phyloP scores from a whole-genome alignment of 2,329 filamentous ascomycete genomes.

The Microcyclosporella mali region DNA sequence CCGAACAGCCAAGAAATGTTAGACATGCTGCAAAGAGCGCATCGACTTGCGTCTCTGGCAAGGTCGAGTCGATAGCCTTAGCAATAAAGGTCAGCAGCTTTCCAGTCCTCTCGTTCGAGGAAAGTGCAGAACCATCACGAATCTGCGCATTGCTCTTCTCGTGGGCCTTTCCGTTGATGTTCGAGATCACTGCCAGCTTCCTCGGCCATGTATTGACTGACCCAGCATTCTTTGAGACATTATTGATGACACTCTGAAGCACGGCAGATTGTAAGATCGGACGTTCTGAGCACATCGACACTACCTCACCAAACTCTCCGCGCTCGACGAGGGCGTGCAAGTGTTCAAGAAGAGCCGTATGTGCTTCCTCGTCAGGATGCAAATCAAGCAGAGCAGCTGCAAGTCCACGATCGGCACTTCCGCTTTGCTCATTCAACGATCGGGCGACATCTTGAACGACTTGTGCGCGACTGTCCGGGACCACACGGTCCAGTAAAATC shows the following conservation, averaged over 20 bases:
- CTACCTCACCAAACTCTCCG: slow-evolving; percentile 14
- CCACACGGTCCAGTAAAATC: slow-evolving; percentile 20
- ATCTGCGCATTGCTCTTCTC: too few relatives aligned
- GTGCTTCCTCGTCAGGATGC: slow-evolving; percentile 8
- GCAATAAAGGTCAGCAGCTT: too few relatives aligned
- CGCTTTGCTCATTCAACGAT: slow-evolving; percentile 11
- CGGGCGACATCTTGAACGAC: slow-evolving; percentile 18
- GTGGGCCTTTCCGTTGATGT: too few relatives aligned
- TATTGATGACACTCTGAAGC: neutral
- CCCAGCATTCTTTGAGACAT: neutral
- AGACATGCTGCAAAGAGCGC: too few relatives aligned
- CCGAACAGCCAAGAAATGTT: too few relatives aligned
- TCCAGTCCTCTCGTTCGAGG: too few relatives aligned
- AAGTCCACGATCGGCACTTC: slow-evolving; percentile 15
- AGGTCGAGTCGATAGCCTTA: too few relatives aligned
- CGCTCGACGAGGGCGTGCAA: slow-evolving; percentile 11
- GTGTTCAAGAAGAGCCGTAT: slow-evolving; percentile 8
- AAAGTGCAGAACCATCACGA: too few relatives aligned
- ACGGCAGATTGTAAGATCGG: slow-evolving; percentile 11
- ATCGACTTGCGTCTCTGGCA: too few relatives aligned
- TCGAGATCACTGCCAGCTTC: too few relatives aligned
- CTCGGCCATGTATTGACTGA: neutral
- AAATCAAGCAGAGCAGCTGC: slow-evolving; percentile 16
- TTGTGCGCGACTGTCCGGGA: slow-evolving; percentile 12
- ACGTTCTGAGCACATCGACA: slow-evolving; percentile 15